Evolutionary conservation across 2,329 filamentous ascomycete genomes (phyloP).

Genomic region (Colletotrichum cereale): DNA sequence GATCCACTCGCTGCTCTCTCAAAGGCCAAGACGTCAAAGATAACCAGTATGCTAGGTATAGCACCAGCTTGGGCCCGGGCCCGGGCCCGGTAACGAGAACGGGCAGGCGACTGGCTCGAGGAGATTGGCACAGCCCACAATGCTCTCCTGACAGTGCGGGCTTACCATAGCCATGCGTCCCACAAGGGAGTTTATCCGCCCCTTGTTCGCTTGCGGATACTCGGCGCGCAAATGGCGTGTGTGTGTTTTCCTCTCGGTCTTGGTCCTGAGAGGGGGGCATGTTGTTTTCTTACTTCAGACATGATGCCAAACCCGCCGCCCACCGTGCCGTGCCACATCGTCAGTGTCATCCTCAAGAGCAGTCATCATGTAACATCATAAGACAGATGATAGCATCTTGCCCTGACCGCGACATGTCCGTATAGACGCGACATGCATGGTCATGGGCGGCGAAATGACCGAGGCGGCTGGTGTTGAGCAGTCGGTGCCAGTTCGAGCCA

Average conservation of each 20-base stretch:
- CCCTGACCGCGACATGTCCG: not conserved
- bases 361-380: not conserved
- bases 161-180: conserved; percentile 7
- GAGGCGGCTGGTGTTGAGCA: not conserved
- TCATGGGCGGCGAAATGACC: not conserved
- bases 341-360: not conserved
- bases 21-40: not conserved
- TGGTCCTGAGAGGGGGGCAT: not conserved
- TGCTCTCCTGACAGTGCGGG: conserved; percentile 16
- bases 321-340: conserved; percentile 13
- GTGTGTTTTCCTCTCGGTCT: not conserved
- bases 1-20: not conserved
- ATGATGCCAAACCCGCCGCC: conserved; percentile 3
- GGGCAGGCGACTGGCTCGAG: not conserved
- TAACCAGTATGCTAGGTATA: not conserved
- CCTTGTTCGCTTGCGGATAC: not conserved
- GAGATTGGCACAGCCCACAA: conserved; percentile 15
- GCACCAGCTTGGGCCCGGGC: not conserved
- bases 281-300: not conserved
- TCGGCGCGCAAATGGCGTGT: conserved; percentile 28
- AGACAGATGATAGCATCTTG: not conserved
- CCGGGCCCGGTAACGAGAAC: not conserved
- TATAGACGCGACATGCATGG: not conserved
- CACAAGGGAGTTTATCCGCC: conserved; percentile 22
- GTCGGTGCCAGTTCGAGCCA: not conserved